Percentiles rank a stretch among this genome's conserved stretches.
These are phyloP conservation scores for Pseudotsuga menziesii DNA, from an alignment of 75 land plant species.

Conservation along the genomic window DNA sequence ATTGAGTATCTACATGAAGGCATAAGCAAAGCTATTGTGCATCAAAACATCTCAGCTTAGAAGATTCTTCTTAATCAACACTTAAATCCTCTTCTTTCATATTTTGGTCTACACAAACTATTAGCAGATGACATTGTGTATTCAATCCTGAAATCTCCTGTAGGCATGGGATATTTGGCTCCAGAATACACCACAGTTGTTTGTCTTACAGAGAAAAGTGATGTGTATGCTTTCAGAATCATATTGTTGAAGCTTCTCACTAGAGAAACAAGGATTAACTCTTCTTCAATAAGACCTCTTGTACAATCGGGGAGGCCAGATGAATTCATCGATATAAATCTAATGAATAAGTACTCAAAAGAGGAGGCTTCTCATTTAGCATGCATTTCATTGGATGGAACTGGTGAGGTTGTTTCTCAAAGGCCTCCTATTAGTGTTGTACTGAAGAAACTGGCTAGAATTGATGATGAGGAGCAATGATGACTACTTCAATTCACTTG, in stretches of 20 bases:
- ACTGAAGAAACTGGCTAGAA: slow-evolving; percentile 30
- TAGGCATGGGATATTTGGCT: slow-evolving; percentile 71
- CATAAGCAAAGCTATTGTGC: slow-evolving; percentile 32
- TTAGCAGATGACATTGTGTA: slow-evolving; percentile 68
- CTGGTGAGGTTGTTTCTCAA: slow-evolving; percentile 38
- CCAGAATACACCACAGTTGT: slow-evolving; percentile 71
- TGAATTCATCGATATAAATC: slow-evolving; percentile 58
- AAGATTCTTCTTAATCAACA: slow-evolving; percentile 67
- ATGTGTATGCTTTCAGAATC: slow-evolving; percentile 74
- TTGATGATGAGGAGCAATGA: neutral
- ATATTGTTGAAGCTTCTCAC: slow-evolving; percentile 52
- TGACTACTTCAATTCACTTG: no score
- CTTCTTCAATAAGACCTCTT: slow-evolving; percentile 18
- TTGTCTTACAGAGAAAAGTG: slow-evolving; percentile 59
- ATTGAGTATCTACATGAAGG: slow-evolving; percentile 53
- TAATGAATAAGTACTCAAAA: slow-evolving; percentile 44
- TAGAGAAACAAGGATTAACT: slow-evolving; percentile 31
- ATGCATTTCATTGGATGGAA: slow-evolving; percentile 52
- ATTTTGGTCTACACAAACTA: slow-evolving; percentile 60
- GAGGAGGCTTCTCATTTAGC: slow-evolving; percentile 54
- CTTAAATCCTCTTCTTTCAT: slow-evolving; percentile 39
- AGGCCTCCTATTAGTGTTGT: slow-evolving; percentile 66
- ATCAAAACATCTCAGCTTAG: slow-evolving; percentile 68
- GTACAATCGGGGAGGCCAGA: slow-evolving; percentile 39
- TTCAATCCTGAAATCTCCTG: slow-evolving; percentile 60